Base-by-base conservation (phyloP, 352 stramenopile species). In the Phytopythium delawarense region DNA sequence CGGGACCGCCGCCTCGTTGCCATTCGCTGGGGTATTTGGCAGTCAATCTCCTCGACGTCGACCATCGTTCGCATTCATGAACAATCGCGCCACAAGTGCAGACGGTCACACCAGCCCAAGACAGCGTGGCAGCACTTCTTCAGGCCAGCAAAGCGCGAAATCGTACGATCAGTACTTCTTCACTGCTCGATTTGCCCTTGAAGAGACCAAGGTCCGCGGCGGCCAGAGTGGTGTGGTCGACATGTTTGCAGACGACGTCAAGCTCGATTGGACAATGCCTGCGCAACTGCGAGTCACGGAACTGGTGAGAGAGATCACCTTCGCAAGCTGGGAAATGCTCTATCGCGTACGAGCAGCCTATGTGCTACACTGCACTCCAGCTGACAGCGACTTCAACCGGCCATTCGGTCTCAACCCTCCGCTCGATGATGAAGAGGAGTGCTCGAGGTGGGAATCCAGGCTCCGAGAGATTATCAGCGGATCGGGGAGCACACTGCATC, bases 291-390 rank as follows among this genome's bases (percentile, higher is more conserved):
- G 85, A 7, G 59, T 91, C 6, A 80, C 76, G 32, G 82, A 91
- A 25, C 65, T 92, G 18, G 70, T 92, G 23, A 70, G 84, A 53
- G 63, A 70, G 57, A 84, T 92, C 30, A 92, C 84, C 0, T 87
- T 78, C 58, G 79, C 85, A 2, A 64, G 68, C 4, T 94, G 85
- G 81, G 77, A 92, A 50, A 91, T 94, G 85, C 77, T 94, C 11
- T 94, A 89, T 68, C 65, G 66, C 3, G 71, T 82, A 57, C 81
- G 83, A 39, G 76, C 74, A 49, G 53, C 75, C 12, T 92, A 92
- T 56, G 83, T 74, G 15, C 45, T 63, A 25, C 51, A 79, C 50
- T 89, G 81, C 35, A 88, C 84, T 4, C 35, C 70, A 5, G 21
- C 44, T 9, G 63, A 74, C 42, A 92, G 83, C 55, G 67, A 75